Conservation (phyloP, 768 basidiomycete species). For the Tremella yokohamensis region DNA sequence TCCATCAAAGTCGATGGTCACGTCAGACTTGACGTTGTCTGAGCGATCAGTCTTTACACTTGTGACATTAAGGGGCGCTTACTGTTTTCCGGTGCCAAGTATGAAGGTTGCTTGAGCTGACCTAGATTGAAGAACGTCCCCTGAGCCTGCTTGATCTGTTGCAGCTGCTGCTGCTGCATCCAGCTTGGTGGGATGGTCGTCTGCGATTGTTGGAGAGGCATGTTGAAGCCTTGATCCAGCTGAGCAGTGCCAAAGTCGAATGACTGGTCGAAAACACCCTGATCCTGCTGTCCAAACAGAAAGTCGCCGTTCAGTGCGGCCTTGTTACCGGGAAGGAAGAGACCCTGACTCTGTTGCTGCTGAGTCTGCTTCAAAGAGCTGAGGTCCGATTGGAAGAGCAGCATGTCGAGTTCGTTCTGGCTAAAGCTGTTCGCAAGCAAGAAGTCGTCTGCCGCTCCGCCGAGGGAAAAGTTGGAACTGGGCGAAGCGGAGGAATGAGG, state of each 20-base stretch:
- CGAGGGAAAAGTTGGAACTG: slow-evolving; percentile 25
- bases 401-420: slow-evolving; percentile 7
- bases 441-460: slow-evolving; percentile 5
- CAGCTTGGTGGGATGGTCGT: slow-evolving; percentile 13
- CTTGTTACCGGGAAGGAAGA: not conserved
- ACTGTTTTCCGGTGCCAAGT: not conserved
- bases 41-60: too few relatives aligned
- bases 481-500: slow-evolving; percentile 36
- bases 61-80: too few relatives aligned
- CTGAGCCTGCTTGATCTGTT: not conserved
- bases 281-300: slow-evolving; percentile 17
- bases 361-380: not conserved
- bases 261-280: slow-evolving; percentile 5
- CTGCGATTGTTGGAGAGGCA: slow-evolving; percentile 3
- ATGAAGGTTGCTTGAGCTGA: not conserved
- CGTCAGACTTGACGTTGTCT: too few relatives aligned
- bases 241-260: slow-evolving; percentile 14
- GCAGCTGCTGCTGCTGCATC: slow-evolving; percentile 9
- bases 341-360: not conserved
- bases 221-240: not conserved
- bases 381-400: slow-evolving; percentile 3
- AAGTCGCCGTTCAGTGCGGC: slow-evolving; percentile 21
- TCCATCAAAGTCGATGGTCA: not conserved
- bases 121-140: too few relatives aligned
- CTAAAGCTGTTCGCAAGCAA: not conserved